Evolutionary conservation across 139 green algal species (phyloP), one percentile per base, ranked within the genome.

Genomic region (Micractinium sp.): DNA sequence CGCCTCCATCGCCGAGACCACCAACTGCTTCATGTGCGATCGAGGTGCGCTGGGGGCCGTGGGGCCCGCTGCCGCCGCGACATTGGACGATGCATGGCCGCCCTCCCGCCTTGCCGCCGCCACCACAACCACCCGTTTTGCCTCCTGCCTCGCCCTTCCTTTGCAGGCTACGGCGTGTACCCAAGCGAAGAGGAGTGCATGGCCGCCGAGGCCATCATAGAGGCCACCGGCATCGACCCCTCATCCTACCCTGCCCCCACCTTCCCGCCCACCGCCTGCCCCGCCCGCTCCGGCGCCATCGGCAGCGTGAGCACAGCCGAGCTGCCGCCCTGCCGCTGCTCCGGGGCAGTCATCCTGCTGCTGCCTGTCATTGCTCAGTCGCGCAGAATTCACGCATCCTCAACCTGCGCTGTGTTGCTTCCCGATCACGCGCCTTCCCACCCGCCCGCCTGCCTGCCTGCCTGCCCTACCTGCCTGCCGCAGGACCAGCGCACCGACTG

Each of bases 21-120:
- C 85, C 33, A 88, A 84, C 71, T 90, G 88, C 73, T 83, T 69
- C 81, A 88, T 88, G 25, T 90, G 88, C 35, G 63, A 88, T 3
- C 33, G 88, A 83, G 88, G 88, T 90, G 63, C 41, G 66, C 36
- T 15, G 60, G 31, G 67, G 35, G 23, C 1, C 5, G 47, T 29
- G 36, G 1, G 35, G 5, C 63, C 63, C 36, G 3, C 36, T 22
- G 36, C 16, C 2, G 66, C 36, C 38, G 7, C 33, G 2, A 5
- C 47, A 56, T 56, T 56, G 47, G 29, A 27, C 33, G n/a, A 53
- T 71, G 35, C 63, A 23, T 0, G 38, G 53, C n/a, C n/a, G 56
- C 75, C 33, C 56, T 16, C 29, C 36, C 15, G 75, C 75, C 19
- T 60, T 56, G 33, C 41, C 36, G 31, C 47, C 23, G n/a, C 63